Percentiles rank a stretch among this genome's conserved stretches.
Conservation (phyloP, 768 basidiomycete genomes). For the Butyriboletus loyo region DNA sequence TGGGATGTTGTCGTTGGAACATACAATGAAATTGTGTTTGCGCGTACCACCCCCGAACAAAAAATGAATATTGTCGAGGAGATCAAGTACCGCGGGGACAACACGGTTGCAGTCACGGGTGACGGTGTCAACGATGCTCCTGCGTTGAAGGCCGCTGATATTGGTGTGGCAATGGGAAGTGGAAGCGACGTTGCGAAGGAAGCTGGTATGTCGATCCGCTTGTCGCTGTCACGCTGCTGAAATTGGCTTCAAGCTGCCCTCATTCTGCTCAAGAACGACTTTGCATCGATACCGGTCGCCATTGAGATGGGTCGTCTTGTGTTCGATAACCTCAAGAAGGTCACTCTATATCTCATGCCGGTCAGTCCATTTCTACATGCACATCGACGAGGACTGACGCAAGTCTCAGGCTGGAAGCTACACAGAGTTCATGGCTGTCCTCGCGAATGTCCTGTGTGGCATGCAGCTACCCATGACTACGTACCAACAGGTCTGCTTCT, state of each 20-base stretch:
- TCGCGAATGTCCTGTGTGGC: slow-evolving; percentile 55
- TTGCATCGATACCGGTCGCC: slow-evolving; percentile 54
- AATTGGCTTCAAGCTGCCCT: slow-evolving; percentile 32
- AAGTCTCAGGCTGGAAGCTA: slow-evolving; percentile 46
- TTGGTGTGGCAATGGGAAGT: slow-evolving; percentile 52
- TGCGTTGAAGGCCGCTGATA: slow-evolving; percentile 50
- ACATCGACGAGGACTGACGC: not conserved
- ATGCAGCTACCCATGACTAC: slow-evolving; percentile 56
- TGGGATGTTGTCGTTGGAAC: slow-evolving; percentile 39
- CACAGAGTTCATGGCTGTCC: slow-evolving; percentile 56
- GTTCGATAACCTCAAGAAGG: slow-evolving; percentile 57
- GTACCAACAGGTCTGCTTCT: slow-evolving; percentile 54
- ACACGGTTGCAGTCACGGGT: slow-evolving; percentile 52
- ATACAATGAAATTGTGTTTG: slow-evolving; percentile 50
- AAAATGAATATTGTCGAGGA: slow-evolving; percentile 57
- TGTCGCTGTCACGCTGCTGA: not conserved
- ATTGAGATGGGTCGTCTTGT: slow-evolving; percentile 58
- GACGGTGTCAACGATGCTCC: slow-evolving; percentile 58
- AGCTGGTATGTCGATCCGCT: slow-evolving; percentile 37
- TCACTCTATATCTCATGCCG: slow-evolving; percentile 43
- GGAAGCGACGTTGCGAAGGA: slow-evolving; percentile 53
- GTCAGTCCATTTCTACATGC: slow-evolving; percentile 17
- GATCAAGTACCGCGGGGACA: slow-evolving; percentile 45
- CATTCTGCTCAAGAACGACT: slow-evolving; percentile 55
- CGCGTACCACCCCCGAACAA: slow-evolving; percentile 54